Evolutionary conservation across 352 stramenopile species (phyloP).

Genomic region (Phytophthora macrochlamydospora): DNA sequence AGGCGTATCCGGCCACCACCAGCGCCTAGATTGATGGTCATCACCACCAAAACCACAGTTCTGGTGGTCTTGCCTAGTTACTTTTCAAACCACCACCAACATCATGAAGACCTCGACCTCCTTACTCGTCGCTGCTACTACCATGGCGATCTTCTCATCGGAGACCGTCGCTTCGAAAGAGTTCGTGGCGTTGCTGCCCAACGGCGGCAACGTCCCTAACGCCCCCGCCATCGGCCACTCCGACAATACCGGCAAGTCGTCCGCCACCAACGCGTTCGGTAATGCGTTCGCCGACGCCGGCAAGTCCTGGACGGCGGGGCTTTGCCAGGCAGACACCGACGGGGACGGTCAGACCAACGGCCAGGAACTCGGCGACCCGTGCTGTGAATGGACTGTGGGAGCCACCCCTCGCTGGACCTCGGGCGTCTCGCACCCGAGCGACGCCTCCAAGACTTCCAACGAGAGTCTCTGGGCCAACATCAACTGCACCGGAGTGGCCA

Average conservation of each 20-base stretch:
- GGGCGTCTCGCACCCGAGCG: constrained; percentile 27
- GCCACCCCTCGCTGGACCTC: constrained; percentile 19
- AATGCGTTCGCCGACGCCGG: constrained; percentile 19
- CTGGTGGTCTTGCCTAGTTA: too few relatives aligned
- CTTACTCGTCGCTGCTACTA: too few relatives aligned
- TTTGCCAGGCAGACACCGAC: constrained; percentile 40
- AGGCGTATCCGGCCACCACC: too few relatives aligned
- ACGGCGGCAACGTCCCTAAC: constrained; percentile 43
- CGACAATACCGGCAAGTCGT: constrained; percentile 16
- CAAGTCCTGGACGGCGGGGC: constrained; percentile 18
- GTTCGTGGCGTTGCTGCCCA: constrained; percentile 36
- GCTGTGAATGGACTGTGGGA: constrained; percentile 36
- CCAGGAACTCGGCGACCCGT: constrained; percentile 77
- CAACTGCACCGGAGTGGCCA: neutral
- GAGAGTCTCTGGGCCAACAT: constrained; percentile 25
- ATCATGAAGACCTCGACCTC: too few relatives aligned
- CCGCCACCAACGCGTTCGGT: constrained; percentile 37
- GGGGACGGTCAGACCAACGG: constrained; percentile 79
- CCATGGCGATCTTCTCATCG: neutral
- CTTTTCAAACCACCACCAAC: too few relatives aligned
- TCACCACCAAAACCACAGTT: too few relatives aligned
- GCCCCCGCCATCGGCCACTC: constrained; percentile 37
- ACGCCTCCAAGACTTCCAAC: constrained; percentile 24
- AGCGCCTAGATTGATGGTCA: too few relatives aligned
- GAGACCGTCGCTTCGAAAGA: constrained; percentile 12